These are phyloP conservation scores for Yamadazyma oceani DNA, from an alignment of 1,139 yeast species.

Conservation along the genomic window DNA sequence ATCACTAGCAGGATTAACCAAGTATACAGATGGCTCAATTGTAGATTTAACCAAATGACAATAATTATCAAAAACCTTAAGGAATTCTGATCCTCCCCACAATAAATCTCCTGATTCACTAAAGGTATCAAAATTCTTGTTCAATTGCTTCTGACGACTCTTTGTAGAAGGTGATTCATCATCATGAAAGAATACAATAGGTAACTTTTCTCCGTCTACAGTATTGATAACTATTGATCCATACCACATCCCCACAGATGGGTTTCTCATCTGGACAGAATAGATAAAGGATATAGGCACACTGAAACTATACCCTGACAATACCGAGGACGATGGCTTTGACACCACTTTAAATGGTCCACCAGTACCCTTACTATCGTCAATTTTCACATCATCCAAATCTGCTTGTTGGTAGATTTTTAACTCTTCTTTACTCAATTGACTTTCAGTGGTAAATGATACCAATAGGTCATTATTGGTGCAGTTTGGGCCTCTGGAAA, in stretches of 20 bases:
- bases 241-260: constrained; percentile 87
- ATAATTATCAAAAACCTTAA: constrained; percentile 50
- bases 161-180: constrained; percentile 77
- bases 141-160: constrained; percentile 55
- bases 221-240: constrained; percentile 81
- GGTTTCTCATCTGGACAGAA: constrained; percentile 80
- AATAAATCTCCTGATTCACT: constrained; percentile 59
- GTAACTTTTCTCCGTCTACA: constrained; percentile 66
- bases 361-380: constrained; percentile 17
- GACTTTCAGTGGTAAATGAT: constrained; percentile 75
- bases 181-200: constrained; percentile 90
- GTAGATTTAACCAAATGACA: constrained; percentile 69
- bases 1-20: constrained; percentile 77
- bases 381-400: constrained; percentile 29
- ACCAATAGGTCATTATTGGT: constrained; percentile 59
- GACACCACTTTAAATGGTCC: constrained; percentile 13
- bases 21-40: constrained; percentile 67
- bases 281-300: constrained; percentile 61
- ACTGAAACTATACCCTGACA: constrained; percentile 66
- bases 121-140: constrained; percentile 74
- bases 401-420: constrained; percentile 55
- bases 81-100: constrained; percentile 91
- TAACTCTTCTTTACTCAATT: constrained; percentile 48
- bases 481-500: constrained; percentile 56
- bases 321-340: constrained; percentile 48